These are phyloP conservation scores for Cytospora piceicola DNA, from an alignment of 2,329 filamentous ascomycete genomes.

Conservation along the genomic window DNA sequence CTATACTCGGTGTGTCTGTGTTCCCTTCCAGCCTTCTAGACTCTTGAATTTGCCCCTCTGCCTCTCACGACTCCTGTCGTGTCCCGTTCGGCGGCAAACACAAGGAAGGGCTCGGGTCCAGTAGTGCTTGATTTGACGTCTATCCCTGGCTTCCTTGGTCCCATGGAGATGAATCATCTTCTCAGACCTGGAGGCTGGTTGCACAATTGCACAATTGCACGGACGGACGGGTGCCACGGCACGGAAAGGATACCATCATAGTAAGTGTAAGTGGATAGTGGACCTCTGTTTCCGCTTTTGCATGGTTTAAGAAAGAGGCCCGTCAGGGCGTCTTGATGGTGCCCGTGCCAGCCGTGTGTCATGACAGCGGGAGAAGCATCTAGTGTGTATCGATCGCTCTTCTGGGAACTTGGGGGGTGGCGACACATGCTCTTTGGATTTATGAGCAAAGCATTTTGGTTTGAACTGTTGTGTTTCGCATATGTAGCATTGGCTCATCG, in stretches of 20 bases:
- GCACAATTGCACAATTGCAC: neutral
- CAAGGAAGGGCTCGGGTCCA: slow-evolving; percentile 14
- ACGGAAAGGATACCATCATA: neutral
- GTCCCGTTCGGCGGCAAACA: slow-evolving; percentile 10
- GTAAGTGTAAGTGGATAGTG: neutral
- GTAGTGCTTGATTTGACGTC: slow-evolving; percentile 9
- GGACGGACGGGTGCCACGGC: neutral
- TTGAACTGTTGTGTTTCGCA: neutral
- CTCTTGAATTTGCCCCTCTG: neutral
- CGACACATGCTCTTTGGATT: neutral
- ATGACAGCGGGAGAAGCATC: neutral
- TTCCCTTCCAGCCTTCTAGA: slow-evolving; percentile 17
- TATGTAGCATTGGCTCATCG: neutral
- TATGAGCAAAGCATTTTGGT: too few species aligned
- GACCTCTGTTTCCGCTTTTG: neutral
- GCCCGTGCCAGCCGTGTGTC: neutral
- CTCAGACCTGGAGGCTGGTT: neutral
- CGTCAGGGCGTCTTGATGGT: neutral
- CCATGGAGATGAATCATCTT: neutral
- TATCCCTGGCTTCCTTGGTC: slow-evolving; percentile 10
- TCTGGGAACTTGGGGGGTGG: neutral
- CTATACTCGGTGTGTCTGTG: slow-evolving; percentile 17
- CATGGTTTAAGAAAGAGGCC: neutral
- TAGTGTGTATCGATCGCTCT: neutral
- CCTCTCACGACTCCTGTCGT: slow-evolving; percentile 14